Evolutionary conservation across 164 flowering plant species (phyloP).

Genomic region (Taxillus chinensis): DNA sequence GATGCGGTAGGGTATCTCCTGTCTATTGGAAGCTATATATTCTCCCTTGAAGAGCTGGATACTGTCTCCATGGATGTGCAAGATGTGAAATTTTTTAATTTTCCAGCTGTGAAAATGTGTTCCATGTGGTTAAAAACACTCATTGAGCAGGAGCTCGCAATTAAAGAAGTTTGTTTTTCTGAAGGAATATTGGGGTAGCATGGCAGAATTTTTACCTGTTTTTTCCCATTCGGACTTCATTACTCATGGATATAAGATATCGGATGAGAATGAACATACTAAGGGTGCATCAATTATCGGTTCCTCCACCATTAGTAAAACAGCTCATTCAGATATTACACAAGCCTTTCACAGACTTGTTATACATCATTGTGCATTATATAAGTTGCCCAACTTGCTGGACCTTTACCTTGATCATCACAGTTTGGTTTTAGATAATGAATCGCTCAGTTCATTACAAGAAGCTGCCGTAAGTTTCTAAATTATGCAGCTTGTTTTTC

Average conservation of each 20-base stretch:
- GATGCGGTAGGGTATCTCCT: conserved; percentile 22
- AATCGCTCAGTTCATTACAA: conserved; percentile 37
- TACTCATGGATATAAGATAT: conserved; percentile 10
- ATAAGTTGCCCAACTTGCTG: conserved; percentile 75
- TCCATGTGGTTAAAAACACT: conserved; percentile 62
- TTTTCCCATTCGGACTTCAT: conserved; percentile 73
- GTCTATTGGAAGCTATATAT: conserved; percentile 31
- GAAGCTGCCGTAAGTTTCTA: conserved; percentile 80
- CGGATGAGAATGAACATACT: conserved; percentile 17
- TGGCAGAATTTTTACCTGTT: conserved; percentile 51
- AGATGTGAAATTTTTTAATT: conserved; percentile 39
- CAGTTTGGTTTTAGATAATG: conserved; percentile 46
- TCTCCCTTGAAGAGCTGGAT: conserved; percentile 61
- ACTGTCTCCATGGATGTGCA: conserved; percentile 50
- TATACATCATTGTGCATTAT: conserved; percentile 46
- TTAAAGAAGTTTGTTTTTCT: conserved; percentile 59
- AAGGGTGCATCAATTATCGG: conserved; percentile 21
- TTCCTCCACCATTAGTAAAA: conserved; percentile 15
- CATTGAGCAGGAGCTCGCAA: conserved; percentile 74
- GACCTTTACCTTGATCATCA: conserved; percentile 80
- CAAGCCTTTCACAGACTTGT: conserved; percentile 61
- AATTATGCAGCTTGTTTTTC: conserved; percentile 12
- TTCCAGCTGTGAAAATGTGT: conserved; percentile 35
- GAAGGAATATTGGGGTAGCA: conserved; percentile 72
- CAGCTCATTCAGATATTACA: conserved; percentile 22